Evolutionary conservation across 2,329 filamentous ascomycete genomes (phyloP).

Genomic region (Fusarium armeniacum): DNA sequence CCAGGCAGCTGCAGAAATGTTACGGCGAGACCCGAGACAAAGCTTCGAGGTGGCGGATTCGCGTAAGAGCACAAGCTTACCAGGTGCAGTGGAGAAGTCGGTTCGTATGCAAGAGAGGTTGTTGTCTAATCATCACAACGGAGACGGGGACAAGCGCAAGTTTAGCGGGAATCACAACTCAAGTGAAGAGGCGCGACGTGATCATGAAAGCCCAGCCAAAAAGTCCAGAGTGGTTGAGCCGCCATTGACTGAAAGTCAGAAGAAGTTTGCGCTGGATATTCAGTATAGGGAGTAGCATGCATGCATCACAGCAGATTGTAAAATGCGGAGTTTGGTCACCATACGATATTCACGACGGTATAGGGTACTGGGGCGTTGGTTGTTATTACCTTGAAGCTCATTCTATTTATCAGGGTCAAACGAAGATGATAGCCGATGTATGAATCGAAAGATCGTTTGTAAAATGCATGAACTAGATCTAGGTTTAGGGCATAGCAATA

Average conservation of each 20-base stretch:
- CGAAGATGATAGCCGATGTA: conserved; percentile 5
- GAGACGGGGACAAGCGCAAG: conserved; percentile 66
- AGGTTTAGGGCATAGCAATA: not conserved
- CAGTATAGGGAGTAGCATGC: conserved; percentile 57
- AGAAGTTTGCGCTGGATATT: conserved; percentile 66
- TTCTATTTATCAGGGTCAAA: not conserved
- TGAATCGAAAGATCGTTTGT: conserved; percentile 1
- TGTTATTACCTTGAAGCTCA: not conserved
- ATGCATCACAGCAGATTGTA: conserved; percentile 19
- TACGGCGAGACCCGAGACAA: conserved; percentile 70
- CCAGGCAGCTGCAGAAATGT: conserved; percentile 80
- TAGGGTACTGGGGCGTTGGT: conserved; percentile 32
- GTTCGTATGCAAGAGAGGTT: conserved; percentile 66
- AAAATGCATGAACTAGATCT: not conserved
- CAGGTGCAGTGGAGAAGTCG: conserved; percentile 60
- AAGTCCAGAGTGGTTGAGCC: conserved; percentile 62
- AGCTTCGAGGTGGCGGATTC: conserved; percentile 66
- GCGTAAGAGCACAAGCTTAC: conserved; percentile 56
- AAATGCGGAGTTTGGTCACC: conserved; percentile 32
- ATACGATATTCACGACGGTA: conserved; percentile 35
- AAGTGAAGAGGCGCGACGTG: conserved; percentile 53
- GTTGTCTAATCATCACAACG: conserved; percentile 61
- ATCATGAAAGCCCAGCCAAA: conserved; percentile 64
- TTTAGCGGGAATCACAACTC: conserved; percentile 55
- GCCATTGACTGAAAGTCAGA: conserved; percentile 54